phyloP scores from a whole-genome alignment of 2,329 filamentous ascomycete genomes.

The Sporothrix schenckii region DNA sequence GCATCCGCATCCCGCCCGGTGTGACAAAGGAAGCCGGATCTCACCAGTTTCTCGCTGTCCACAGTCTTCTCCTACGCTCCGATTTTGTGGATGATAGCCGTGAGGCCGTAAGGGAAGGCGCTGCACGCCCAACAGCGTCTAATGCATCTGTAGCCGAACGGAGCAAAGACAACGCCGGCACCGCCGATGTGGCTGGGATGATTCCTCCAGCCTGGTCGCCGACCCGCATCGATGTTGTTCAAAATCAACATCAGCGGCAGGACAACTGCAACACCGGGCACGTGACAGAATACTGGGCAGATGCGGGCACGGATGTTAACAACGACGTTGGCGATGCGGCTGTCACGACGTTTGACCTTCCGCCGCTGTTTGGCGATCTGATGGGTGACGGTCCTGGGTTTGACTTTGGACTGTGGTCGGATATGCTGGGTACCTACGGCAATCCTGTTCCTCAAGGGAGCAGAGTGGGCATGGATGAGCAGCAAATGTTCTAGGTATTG shows the following conservation, averaged over 20 bases:
- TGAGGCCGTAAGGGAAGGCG: conserved; percentile 15
- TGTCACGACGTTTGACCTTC: conserved; percentile 15
- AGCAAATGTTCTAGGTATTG: conserved; percentile 16
- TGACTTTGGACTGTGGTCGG: conserved; percentile 20
- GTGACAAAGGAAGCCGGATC: conserved; percentile 24
- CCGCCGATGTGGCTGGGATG: neutral
- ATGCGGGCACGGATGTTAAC: neutral
- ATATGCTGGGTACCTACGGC: conserved; percentile 13
- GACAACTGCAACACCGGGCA: neutral
- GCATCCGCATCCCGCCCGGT: neutral
- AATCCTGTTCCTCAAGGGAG: neutral
- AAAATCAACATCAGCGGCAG: neutral
- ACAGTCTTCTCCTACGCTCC: conserved; percentile 17
- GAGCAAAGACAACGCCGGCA: neutral
- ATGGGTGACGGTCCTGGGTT: conserved; percentile 17
- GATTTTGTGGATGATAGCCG: conserved; percentile 27
- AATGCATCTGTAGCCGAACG: neutral
- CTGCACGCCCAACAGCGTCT: neutral
- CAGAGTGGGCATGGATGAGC: conserved; percentile 12
- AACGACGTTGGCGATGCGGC: neutral
- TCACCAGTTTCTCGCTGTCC: conserved; percentile 12
- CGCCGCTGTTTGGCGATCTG: conserved; percentile 9
- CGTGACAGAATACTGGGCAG: conserved; percentile 1
- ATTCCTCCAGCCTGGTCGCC: neutral
- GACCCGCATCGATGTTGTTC: neutral